A percentile compares a stretch with the other conserved stretches of the same genome.
Evolutionary conservation across 2,329 filamentous ascomycete genomes (phyloP).

Genomic region (Pyrenochaeta sp.): DNA sequence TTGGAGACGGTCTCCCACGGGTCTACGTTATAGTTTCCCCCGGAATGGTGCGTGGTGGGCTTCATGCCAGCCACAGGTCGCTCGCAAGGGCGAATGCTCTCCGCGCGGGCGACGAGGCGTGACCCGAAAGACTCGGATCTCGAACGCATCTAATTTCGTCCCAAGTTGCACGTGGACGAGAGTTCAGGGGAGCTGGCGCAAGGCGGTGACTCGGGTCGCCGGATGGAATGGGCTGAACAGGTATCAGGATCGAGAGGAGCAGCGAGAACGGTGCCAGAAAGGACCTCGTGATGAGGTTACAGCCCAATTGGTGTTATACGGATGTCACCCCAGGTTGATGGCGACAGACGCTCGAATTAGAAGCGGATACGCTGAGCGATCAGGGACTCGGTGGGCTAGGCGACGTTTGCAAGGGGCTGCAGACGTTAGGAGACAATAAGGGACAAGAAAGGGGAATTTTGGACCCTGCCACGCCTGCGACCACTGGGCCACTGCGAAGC

Average conservation of each 20-base stretch:
- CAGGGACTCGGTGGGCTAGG: conserved; percentile 15
- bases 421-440: conserved; percentile 14
- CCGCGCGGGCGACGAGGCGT: conserved; percentile 27
- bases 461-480: neutral
- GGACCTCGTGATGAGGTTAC: conserved; percentile 35
- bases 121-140: conserved; percentile 37
- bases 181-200: conserved; percentile 17
- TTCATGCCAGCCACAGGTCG: conserved; percentile 31
- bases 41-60: conserved; percentile 17
- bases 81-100: conserved; percentile 25
- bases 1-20: neutral
- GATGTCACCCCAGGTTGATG: conserved; percentile 28
- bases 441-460: conserved; percentile 8
- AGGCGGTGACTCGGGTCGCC: conserved; percentile 32
- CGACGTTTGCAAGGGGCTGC: conserved; percentile 28
- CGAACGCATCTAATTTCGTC: conserved; percentile 35
- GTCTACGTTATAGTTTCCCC: conserved; percentile 1
- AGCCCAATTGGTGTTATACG: conserved; percentile 27
- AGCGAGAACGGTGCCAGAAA: conserved; percentile 4
- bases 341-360: conserved; percentile 31
- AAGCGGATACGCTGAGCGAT: conserved; percentile 34
- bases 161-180: conserved; percentile 41
- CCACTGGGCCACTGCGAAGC: conserved; percentile 22
- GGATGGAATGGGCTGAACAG: conserved; percentile 19
- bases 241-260: conserved; percentile 1